These are phyloP conservation scores for Metschnikowia similis DNA, from an alignment of 805 yeast genomes.

Conservation along the genomic window DNA sequence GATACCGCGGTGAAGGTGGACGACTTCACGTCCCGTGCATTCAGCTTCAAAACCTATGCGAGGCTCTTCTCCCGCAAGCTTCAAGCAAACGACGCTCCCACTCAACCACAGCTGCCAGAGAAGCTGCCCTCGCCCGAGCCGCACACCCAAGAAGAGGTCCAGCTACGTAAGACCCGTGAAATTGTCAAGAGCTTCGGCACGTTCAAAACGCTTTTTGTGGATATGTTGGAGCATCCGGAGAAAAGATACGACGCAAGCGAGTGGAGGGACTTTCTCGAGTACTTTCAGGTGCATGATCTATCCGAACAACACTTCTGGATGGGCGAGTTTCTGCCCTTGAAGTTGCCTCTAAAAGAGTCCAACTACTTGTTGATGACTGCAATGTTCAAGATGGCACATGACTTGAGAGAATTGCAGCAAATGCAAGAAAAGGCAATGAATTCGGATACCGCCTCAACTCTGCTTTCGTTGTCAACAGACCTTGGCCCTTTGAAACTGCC, in stretches of 20 bases:
- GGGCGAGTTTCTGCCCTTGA: slow-evolving; percentile 60
- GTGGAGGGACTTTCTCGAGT: slow-evolving; percentile 43
- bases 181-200: neutral
- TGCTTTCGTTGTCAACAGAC: neutral
- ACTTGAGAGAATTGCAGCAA: slow-evolving; percentile 9
- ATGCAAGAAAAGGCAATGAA: neutral
- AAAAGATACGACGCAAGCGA: slow-evolving; percentile 46
- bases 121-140: neutral
- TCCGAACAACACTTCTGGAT: slow-evolving; percentile 50
- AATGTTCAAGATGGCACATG: slow-evolving; percentile 23
- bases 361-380: slow-evolving; percentile 49
- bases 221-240: slow-evolving; percentile 36
- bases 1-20: slow-evolving; percentile 20
- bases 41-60: slow-evolving; percentile 7
- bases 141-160: neutral
- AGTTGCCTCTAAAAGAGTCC: slow-evolving; percentile 67
- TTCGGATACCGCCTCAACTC: neutral
- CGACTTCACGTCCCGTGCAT: slow-evolving; percentile 2
- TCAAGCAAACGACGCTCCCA: neutral
- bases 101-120: neutral
- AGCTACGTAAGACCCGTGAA: neutral
- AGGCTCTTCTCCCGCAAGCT: neutral
- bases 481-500: neutral
- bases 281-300: slow-evolving; percentile 23
- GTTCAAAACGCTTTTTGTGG: neutral